Evolutionary conservation across 1,284 basidiomycete species (phyloP).

Genomic region (Fistulina hepatica): DNA sequence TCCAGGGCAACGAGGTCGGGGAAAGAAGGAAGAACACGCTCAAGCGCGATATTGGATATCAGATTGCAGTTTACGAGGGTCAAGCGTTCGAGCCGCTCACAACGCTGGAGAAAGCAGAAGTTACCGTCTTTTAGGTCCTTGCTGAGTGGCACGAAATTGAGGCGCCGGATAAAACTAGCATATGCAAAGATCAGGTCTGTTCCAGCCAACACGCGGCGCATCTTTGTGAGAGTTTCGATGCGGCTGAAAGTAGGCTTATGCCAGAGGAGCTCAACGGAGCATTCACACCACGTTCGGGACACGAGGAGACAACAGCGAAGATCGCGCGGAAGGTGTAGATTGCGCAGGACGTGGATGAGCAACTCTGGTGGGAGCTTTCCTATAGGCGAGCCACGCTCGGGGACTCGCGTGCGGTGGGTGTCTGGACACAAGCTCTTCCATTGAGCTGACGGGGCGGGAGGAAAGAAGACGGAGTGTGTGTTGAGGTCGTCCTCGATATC

Average conservation of each 20-base stretch:
- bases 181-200: constrained; percentile 79
- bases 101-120: constrained; percentile 64
- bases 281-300: constrained; percentile 90
- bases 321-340: constrained; percentile 67
- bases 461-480: constrained; percentile 30
- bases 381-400: constrained; percentile 33
- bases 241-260: constrained; percentile 77
- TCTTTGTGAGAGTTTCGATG: constrained; percentile 64
- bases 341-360: constrained; percentile 86
- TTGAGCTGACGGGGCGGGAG: constrained; percentile 58
- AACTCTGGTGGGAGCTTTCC: constrained; percentile 78
- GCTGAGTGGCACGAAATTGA: constrained; percentile 79
- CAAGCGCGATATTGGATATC: constrained; percentile 61
- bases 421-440: constrained; percentile 23
- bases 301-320: constrained; percentile 74
- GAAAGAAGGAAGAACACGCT: constrained; percentile 58
- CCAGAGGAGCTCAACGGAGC: constrained; percentile 93
- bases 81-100: constrained; percentile 82
- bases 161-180: constrained; percentile 76
- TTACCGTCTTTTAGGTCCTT: constrained; percentile 70
- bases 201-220: constrained; percentile 56
- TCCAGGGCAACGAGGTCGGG: constrained; percentile 83
- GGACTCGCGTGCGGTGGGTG: constrained; percentile 18
- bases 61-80: constrained; percentile 79
- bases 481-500: constrained; percentile 53